phyloP scores from a whole-genome alignment of 2,329 filamentous ascomycete species.

The Hysterium pulicare region DNA sequence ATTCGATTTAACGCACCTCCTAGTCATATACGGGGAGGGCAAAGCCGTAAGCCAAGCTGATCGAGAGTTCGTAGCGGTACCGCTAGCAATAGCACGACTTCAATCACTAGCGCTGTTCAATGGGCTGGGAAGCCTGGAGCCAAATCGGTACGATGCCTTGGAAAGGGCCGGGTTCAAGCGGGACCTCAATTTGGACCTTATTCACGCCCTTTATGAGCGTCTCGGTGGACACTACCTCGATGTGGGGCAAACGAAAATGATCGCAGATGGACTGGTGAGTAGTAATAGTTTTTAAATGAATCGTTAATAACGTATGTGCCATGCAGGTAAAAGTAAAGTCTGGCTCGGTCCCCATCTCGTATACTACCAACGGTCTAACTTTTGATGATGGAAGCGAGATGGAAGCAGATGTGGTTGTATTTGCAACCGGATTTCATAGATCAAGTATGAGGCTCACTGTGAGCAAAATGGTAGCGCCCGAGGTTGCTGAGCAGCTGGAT shows the following conservation, averaged over 20 bases:
- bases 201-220: constrained; percentile 39
- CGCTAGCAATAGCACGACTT: background rate
- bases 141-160: constrained; percentile 41
- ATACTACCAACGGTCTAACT: constrained; percentile 39
- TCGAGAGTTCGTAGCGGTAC: background rate
- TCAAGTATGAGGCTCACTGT: constrained; percentile 42
- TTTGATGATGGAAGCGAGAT: constrained; percentile 44
- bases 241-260: constrained; percentile 42
- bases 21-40: background rate
- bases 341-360: constrained; percentile 32
- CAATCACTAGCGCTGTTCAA: background rate
- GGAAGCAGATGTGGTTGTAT: constrained; percentile 46
- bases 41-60: background rate
- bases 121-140: constrained; percentile 16
- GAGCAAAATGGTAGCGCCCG: constrained; percentile 38
- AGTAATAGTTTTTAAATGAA: no score
- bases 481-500: constrained; percentile 39
- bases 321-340: constrained; percentile 32
- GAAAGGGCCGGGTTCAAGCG: constrained; percentile 42
- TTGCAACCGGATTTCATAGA: constrained; percentile 47
- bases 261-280: constrained; percentile 45
- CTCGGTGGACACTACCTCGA: constrained; percentile 50
- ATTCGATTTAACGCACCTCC: no score
- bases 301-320: no score
- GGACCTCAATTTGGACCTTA: constrained; percentile 29